Conservation (phyloP, 495 filamentous ascomycete species). For the Lasiosphaeria hispida region DNA sequence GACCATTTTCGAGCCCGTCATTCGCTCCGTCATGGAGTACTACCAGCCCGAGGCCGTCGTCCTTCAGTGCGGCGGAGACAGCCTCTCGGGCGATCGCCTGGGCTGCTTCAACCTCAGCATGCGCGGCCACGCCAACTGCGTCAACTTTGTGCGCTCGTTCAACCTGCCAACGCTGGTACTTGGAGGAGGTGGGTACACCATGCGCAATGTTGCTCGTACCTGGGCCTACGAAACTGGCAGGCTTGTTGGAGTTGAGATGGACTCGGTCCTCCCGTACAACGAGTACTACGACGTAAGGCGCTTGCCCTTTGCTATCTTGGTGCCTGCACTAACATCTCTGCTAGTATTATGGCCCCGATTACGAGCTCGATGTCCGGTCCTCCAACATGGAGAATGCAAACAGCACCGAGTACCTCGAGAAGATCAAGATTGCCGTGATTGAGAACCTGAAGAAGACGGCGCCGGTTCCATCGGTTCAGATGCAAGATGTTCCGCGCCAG, state of each 20-base stretch:
- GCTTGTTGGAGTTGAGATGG: slow-evolving; percentile 78
- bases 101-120: slow-evolving; percentile 99
- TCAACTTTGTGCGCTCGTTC: slow-evolving; percentile 92
- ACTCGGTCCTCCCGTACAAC: slow-evolving; percentile 84
- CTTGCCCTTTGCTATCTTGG: not conserved
- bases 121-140: slow-evolving; percentile 96
- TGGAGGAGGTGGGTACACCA: slow-evolving; percentile 96
- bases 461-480: slow-evolving; percentile 88
- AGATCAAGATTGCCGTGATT: slow-evolving; percentile 88
- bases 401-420: slow-evolving; percentile 87
- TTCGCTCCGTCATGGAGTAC: slow-evolving; percentile 90
- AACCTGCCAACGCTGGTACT: slow-evolving; percentile 86
- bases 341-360: slow-evolving; percentile 96
- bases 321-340: slow-evolving; percentile 29
- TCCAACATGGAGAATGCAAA: slow-evolving; percentile 99
- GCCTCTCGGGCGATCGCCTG: slow-evolving; percentile 87
- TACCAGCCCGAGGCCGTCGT: slow-evolving; percentile 94
- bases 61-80: slow-evolving; percentile 94
- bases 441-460: slow-evolving; percentile 89
- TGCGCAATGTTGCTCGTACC: slow-evolving; percentile 95
- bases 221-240: slow-evolving; percentile 97
- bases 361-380: slow-evolving; percentile 87
- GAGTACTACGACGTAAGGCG: slow-evolving; percentile 91
- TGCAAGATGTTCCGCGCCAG: slow-evolving; percentile 87
- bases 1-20: slow-evolving; percentile 92